Conservation (phyloP, 2,329 filamentous ascomycete species). For the Emergomyces africanus region DNA sequence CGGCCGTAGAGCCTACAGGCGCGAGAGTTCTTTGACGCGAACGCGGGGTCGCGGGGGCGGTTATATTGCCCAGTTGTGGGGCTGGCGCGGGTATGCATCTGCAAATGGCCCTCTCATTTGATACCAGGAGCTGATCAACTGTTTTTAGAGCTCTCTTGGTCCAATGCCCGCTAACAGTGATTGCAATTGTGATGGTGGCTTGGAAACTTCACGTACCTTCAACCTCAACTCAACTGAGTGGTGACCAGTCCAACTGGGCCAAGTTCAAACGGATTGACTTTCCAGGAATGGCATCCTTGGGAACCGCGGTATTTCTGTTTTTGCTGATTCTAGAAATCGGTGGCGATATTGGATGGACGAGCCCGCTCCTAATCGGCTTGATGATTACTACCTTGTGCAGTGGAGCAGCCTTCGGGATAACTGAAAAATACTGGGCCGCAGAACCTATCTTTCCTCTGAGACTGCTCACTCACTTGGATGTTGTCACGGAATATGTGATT, state of each 20-base stretch:
- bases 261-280: neutral
- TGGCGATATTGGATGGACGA: neutral
- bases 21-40: too few species aligned
- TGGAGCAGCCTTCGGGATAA: neutral
- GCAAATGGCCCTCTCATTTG: too few species aligned
- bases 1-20: too few species aligned
- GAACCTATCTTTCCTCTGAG: neutral
- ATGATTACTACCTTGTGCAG: neutral
- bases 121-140: too few species aligned
- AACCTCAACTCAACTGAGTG: too few species aligned
- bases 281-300: neutral
- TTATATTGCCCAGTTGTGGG: slow-evolving; percentile 47
- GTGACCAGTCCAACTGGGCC: too few species aligned
- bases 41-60: too few species aligned
- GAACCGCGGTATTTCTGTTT: neutral
- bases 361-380: neutral
- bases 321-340: neutral
- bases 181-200: too few species aligned
- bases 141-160: too few species aligned
- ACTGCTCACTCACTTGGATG: slow-evolving; percentile 39
- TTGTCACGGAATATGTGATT: slow-evolving; percentile 18
- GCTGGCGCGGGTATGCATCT: slow-evolving; percentile 48
- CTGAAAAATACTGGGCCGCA: neutral
- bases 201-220: too few species aligned
- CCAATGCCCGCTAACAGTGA: too few species aligned